phyloP scores from a whole-genome alignment of 306 rosid species.

The Castanea sativa region DNA sequence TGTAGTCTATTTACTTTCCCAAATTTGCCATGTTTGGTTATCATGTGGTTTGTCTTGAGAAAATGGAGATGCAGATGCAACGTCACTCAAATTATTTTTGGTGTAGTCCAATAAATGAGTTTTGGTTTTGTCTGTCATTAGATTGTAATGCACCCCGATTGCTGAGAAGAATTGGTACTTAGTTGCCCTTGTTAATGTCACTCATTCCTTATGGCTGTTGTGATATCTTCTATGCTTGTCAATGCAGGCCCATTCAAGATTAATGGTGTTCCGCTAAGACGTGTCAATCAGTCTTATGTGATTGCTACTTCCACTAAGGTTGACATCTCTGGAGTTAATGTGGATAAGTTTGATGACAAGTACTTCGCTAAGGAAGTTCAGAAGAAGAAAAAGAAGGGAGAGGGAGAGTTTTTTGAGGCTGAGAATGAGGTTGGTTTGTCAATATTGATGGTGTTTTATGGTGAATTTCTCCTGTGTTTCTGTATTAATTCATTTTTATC shows the following conservation, averaged over 20 bases:
- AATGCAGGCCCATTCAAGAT: slow-evolving; percentile 59
- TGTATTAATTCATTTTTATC: neutral
- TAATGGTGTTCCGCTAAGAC: slow-evolving; percentile 73
- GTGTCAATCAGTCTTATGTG: slow-evolving; percentile 63
- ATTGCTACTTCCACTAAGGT: slow-evolving; percentile 67
- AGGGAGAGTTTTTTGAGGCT: slow-evolving; percentile 58
- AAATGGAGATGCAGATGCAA: neutral
- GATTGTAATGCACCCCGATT: neutral
- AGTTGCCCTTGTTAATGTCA: neutral
- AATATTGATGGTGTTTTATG: neutral
- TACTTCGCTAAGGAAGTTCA: slow-evolving; percentile 51
- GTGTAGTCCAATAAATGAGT: neutral
- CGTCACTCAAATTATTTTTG: neutral
- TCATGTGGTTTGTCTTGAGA: neutral
- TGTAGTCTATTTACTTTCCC: neutral
- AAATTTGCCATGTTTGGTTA: neutral
- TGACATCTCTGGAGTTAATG: slow-evolving; percentile 46
- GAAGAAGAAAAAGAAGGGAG: slow-evolving; percentile 56
- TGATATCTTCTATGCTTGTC: neutral
- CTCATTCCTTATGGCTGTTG: neutral
- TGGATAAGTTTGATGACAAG: slow-evolving; percentile 55
- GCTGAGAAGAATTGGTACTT: neutral
- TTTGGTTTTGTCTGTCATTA: neutral
- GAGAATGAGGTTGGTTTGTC: slow-evolving; percentile 54
- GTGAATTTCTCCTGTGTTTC: neutral